Base-by-base conservation (phyloP, 1,139 yeast genomes). In the Candida tropicalis region DNA sequence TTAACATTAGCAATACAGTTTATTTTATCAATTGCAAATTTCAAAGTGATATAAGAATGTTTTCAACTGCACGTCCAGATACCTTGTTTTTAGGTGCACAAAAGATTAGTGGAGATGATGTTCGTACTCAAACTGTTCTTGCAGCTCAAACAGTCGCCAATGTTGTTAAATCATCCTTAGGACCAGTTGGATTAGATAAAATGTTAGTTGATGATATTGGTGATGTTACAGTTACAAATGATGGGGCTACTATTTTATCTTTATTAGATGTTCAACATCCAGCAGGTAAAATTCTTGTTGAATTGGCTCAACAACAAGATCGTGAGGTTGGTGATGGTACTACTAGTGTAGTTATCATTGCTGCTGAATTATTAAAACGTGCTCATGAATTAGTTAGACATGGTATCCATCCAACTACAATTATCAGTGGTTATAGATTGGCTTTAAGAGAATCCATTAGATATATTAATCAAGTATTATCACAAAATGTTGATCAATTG, bases 171-270 rank as follows among this genome's bases (percentile, higher is more conserved):
- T 86, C 97, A 16, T 90, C 98, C 3, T 73, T 95, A 49, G 99
- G 99, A 5, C 99, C 99, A 7, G 99, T 93, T 33, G 99, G 99
- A 18, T 77, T 95, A 45, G 99, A 95, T 68, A 95, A 95, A 73
- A 93, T 95, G 97, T 77, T 95, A 47, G 99, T 95, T 39, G 99
- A 95, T 66, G 99, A 95, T 62, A 95, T 95, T 68, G 99, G 99
- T 49, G 99, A 95, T 68, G 98, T 95, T 39, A 91, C 97, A 5
- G 98, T 95, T 43, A 95, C 99, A 42, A 95, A 95, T 63, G 99
- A 95, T 65, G 99, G 99, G 51, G 99, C 99, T 44, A 95, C 99
- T 7, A 95, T 95, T 54, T 75, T 95, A 52, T 79, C 93, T 9
- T 70, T 95, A 47, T 75, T 95, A 52, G 99, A 95, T 62, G 98